Base-by-base conservation (phyloP, 495 filamentous ascomycete species). In the Tuber brumale region DNA sequence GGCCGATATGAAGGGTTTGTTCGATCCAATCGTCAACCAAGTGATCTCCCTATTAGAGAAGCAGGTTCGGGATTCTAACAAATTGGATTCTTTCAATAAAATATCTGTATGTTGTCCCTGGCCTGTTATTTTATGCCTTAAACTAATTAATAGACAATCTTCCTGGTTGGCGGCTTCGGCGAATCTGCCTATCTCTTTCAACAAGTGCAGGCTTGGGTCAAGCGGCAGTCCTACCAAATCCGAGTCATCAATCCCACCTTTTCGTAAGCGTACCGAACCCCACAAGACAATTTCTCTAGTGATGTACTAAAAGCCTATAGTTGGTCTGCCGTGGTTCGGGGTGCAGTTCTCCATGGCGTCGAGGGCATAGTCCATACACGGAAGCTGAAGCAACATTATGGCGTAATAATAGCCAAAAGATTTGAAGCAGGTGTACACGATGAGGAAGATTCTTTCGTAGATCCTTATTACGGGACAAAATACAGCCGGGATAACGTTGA, bases 101-200 rank as follows among this genome's bases (percentile, higher is more conserved):
- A 21, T 78, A 35, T 72, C 61, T 42, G 76, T 70, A 45, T 6
- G 35, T 21, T 9, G n/a, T 37, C 19, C 70, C 31, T 12, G 37
- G 31, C 9, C 42, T 19, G 48, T 57, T 80, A 21, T 69, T 48
- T 73, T 35, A n/a, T 18, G 31, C 70, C 10, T 37, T 6, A 39
- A 61, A n/a, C 37, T 70, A 35, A 74, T 35, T 31, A n/a, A 70
- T 43, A 83, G 83, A 77, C 70, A 72, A 80, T 85, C 18, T 75
- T 85, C 70, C 61, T 85, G 18, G 81, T 85, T 46, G 83, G 83
- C 2, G 83, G 84, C 2, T 84, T 85, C 43, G 83, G 82, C 6
- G 82, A 82, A 51, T 84, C 79, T 2, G 43, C 48, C 23, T 84
- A 83, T 71, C 75, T 84, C 2, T 61, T 69, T 39, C 37, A 73